phyloP scores from a whole-genome alignment of 192 early-diverging fungal species.

The Dispira simplex region DNA sequence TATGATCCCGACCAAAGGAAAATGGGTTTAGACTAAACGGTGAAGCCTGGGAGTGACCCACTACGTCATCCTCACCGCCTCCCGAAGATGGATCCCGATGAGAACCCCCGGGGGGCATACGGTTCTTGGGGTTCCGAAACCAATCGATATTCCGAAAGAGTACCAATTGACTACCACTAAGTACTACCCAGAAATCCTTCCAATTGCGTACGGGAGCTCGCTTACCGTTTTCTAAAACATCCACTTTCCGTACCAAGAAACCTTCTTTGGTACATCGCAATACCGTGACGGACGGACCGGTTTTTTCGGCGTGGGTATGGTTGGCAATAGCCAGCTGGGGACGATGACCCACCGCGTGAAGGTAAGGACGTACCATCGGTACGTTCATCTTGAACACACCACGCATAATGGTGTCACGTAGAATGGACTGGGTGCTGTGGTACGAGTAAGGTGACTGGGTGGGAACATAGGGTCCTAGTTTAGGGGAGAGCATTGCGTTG shows the following conservation, averaged over 20 bases:
- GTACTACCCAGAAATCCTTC: constrained; percentile 58
- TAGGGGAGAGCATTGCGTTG: constrained; percentile 7
- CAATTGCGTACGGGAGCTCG: constrained; percentile 47
- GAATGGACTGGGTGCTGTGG: constrained; percentile 9
- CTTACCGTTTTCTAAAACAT: constrained; percentile 45
- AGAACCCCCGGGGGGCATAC: constrained; percentile 12
- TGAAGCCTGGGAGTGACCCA: constrained; percentile 9
- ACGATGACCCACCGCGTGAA: background rate
- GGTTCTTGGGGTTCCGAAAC: constrained; percentile 12
- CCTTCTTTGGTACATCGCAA: constrained; percentile 49
- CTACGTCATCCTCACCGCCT: constrained; percentile 16
- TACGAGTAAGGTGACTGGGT: constrained; percentile 8
- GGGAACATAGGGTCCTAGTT: background rate
- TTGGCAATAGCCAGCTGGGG: background rate
- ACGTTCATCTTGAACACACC: constrained; percentile 11
- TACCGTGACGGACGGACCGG: background rate
- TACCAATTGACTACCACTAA: constrained; percentile 61
- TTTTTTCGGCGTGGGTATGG: constrained; percentile 4
- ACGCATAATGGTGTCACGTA: constrained; percentile 9
- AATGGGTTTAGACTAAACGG: constrained; percentile 11
- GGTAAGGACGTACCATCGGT: constrained; percentile 1
- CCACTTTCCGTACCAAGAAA: constrained; percentile 53
- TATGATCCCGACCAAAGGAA: constrained; percentile 13
- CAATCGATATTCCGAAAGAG: constrained; percentile 34
- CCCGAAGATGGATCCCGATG: constrained; percentile 14